Conservation (phyloP, 1,284 basidiomycete genomes). For the Phlebopus sp. region DNA sequence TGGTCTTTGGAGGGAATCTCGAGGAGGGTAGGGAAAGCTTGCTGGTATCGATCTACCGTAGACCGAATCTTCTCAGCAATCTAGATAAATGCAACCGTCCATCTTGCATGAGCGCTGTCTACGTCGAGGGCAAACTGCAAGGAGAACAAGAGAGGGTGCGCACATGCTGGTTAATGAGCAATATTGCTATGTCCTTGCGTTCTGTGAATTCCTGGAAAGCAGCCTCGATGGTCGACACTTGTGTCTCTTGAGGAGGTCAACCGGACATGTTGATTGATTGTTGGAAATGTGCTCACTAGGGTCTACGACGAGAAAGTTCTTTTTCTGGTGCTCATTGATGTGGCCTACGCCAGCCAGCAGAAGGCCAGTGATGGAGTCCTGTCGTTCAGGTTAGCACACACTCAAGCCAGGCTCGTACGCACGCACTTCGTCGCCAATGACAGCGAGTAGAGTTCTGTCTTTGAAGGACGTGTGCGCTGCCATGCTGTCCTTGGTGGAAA, state of each 20-base stretch:
- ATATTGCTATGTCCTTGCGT: conserved; percentile 90
- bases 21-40: conserved; percentile 94
- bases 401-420: not conserved
- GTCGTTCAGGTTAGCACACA: conserved; percentile 10
- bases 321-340: conserved; percentile 83
- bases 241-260: conserved; percentile 65
- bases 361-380: conserved; percentile 95
- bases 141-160: conserved; percentile 27
- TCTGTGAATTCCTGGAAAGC: conserved; percentile 92
- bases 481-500: conserved; percentile 25
- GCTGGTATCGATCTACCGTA: conserved; percentile 91
- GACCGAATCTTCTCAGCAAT: conserved; percentile 96
- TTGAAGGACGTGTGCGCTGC: conserved; percentile 59
- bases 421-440: conserved; percentile 91
- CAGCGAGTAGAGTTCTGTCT: conserved; percentile 85
- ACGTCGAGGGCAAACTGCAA: too few species aligned
- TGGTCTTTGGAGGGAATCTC: conserved; percentile 97
- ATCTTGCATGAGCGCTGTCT: conserved; percentile 11
- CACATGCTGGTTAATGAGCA: conserved; percentile 97
- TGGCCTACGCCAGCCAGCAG: conserved; percentile 91
- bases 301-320: conserved; percentile 95
- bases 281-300: conserved; percentile 51
- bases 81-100: conserved; percentile 40
- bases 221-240: conserved; percentile 82
- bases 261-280: conserved; percentile 1